Conservation (phyloP, 495 filamentous ascomycete species). For the Niebla homalea region DNA sequence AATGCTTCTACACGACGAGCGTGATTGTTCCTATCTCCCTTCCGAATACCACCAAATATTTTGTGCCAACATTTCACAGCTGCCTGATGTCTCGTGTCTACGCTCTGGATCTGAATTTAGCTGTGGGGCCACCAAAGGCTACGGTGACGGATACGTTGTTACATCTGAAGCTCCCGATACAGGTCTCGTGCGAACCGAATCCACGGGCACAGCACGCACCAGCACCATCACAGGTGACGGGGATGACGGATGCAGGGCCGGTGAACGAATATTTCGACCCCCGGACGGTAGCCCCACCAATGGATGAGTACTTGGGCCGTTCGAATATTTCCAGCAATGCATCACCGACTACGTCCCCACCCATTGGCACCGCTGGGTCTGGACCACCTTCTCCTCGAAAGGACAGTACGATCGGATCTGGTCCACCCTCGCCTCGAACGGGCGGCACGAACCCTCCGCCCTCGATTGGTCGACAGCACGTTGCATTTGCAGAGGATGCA, state of each 20-base stretch:
- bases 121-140: constrained; percentile 44
- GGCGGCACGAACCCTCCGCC: background rate
- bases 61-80: constrained; percentile 79
- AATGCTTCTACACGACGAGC: constrained; percentile 49
- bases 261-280: constrained; percentile 9
- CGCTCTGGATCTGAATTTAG: constrained; percentile 52
- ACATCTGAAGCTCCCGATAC: constrained; percentile 60
- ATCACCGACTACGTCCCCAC: background rate
- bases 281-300: constrained; percentile 11
- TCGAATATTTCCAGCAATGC: background rate
- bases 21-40: constrained; percentile 64
- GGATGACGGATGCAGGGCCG: constrained; percentile 13
- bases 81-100: constrained; percentile 77
- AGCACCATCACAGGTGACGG: constrained; percentile 8
- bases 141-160: constrained; percentile 41
- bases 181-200: constrained; percentile 38
- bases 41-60: constrained; percentile 50
- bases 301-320: constrained; percentile 6
- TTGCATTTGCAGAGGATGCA: background rate
- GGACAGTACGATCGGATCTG: background rate
- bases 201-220: constrained; percentile 4
- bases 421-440: background rate
- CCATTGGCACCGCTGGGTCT: background rate
- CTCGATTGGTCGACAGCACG: background rate
- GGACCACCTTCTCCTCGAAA: background rate